Evolutionary conservation across 495 filamentous ascomycete genomes (phyloP), one percentile per base, ranked within the genome.

Genomic region (Stereocaulon alpinum): DNA sequence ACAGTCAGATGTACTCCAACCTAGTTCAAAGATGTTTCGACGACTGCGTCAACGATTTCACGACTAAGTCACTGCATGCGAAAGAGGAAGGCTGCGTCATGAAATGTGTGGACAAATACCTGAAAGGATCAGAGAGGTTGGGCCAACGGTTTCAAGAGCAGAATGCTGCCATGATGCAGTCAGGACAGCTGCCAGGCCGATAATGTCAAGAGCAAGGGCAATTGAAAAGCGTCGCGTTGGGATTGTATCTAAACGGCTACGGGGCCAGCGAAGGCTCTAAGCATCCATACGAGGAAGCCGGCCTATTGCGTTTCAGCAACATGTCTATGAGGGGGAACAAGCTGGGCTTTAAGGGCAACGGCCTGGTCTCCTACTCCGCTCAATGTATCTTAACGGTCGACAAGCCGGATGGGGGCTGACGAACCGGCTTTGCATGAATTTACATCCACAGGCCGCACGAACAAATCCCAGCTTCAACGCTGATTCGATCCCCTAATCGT

Each of bases 11-110:
- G 84, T 97, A 96, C 77, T 92, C 89, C 70, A 89, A 87, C 74
- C 85, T 99, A 60, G 91, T 97, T 61, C 87, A 94, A 70, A 78
- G 86, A 70, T 98, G 93, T 81, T 98, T 98, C 79, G 86, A 89
- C 69, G 85, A 93, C 75, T 99, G 93, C 76, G 83, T 97, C 73
- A 92, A 89, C 72, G 92, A 96, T 77, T 99, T 99, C 82, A 95
- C 90, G 69, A 93, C 88, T 78, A 96, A 96, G 77, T 88, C 89
- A 7, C 82, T 99, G 37, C 82, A 85, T 56, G 76, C 81, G 61
- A 85, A 88, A 64, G 93, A 99, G 73, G 86, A 91, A 68, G 81
- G 86, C 66, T 97, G 94, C 74, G 82, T 96, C 60, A 83, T 87
- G 76, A 86, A 89, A 63, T 99, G 94, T 72, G 90, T 96, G 24